Conservation (phyloP, 108 stramenopile genomes). For the Pseudonitzschia pungens region DNA sequence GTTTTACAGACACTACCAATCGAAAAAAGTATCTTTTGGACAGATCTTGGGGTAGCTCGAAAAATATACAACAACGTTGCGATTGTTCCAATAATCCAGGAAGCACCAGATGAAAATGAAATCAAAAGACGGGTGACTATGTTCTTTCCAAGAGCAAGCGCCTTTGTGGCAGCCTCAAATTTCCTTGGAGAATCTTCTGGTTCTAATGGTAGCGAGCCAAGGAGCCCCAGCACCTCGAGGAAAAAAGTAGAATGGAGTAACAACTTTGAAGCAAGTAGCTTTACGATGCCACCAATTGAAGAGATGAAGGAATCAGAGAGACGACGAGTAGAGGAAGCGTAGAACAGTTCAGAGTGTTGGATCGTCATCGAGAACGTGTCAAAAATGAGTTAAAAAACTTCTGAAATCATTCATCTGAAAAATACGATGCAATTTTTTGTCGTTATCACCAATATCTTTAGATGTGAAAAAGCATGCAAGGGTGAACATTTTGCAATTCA, state of each 20-base stretch:
- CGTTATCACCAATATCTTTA: too few relatives aligned
- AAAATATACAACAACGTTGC: constrained; percentile 26
- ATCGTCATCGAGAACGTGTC: too few relatives aligned
- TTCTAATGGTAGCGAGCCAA: background rate
- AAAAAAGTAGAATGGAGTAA: background rate
- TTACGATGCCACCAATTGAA: too few relatives aligned
- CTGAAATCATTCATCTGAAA: too few relatives aligned
- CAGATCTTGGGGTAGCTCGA: constrained; percentile 28
- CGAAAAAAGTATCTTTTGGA: constrained; percentile 31
- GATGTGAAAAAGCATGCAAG: too few relatives aligned
- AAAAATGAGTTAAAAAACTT: too few relatives aligned
- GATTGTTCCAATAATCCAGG: constrained; percentile 6
- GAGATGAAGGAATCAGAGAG: too few relatives aligned
- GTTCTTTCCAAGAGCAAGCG: constrained; percentile 2
- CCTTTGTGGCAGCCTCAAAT: background rate
- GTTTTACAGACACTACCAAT: constrained; percentile 19
- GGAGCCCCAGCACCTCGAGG: background rate
- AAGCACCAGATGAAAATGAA: background rate
- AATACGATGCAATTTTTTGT: too few relatives aligned
- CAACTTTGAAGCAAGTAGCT: too few relatives aligned
- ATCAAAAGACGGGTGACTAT: constrained; percentile 5
- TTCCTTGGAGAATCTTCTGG: background rate
- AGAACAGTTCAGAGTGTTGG: too few relatives aligned
- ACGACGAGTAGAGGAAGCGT: too few relatives aligned
- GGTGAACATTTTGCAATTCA: too few relatives aligned